Conservation (phyloP, 169 alveolate genomes). For the Plasmodium vivax region DNA sequence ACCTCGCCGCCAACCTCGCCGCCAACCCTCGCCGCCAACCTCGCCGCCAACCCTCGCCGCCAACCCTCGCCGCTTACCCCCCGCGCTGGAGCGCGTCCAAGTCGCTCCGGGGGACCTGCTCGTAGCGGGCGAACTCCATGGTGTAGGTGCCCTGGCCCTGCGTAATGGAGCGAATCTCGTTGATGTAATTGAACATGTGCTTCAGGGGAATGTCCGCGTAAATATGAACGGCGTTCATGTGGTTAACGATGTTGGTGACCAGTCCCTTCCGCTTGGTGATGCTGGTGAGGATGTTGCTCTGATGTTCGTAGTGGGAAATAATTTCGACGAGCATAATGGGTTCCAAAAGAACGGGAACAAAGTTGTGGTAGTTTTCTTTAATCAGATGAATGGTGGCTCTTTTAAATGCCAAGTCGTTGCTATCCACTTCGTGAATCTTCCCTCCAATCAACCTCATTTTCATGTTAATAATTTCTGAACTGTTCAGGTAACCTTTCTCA, state of each 20-base stretch:
- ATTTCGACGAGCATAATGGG: conserved; percentile 96
- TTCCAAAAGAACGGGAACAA: conserved; percentile 91
- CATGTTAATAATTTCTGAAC: conserved; percentile 93
- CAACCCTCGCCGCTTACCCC: not conserved
- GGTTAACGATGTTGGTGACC: conserved; percentile 89
- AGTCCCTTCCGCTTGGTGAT: conserved; percentile 92
- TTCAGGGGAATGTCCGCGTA: conserved; percentile 94
- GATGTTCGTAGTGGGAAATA: conserved; percentile 89
- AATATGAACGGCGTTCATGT: conserved; percentile 86
- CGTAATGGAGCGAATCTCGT: conserved; percentile 93
- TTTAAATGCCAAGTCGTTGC: conserved; percentile 94
- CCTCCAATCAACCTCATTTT: conserved; percentile 93
- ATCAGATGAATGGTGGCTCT: conserved; percentile 89
- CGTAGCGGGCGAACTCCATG: conserved; percentile 91
- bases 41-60: too few species aligned
- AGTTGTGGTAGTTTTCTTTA: conserved; percentile 83
- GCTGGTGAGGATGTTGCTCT: conserved; percentile 88
- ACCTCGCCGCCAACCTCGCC: too few species aligned
- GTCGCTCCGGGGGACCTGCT: conserved; percentile 83
- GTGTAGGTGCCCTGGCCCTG: conserved; percentile 95
- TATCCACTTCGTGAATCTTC: conserved; percentile 94
- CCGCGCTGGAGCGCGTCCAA: conserved; percentile 78
- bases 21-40: too few species aligned
- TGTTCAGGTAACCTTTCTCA: conserved; percentile 92
- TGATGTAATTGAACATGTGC: conserved; percentile 95